phyloP scores from a whole-genome alignment of 2,329 filamentous ascomycete genomes.

The Neopestalotiopsis rosae region DNA sequence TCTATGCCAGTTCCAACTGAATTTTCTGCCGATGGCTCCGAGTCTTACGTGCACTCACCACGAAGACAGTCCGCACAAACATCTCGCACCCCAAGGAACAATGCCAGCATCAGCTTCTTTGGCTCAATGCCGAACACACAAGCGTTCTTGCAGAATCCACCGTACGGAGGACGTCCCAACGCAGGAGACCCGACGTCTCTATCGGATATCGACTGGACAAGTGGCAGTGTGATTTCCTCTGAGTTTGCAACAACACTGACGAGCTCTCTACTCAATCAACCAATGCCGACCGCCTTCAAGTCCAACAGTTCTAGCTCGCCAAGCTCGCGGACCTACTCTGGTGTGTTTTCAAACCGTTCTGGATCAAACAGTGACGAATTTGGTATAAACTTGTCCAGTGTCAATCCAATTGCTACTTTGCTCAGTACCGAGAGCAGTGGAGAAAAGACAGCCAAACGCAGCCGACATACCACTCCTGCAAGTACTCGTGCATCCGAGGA shows the following conservation, averaged over 20 bases:
- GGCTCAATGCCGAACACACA: constrained; percentile 36
- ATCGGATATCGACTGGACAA: constrained; percentile 32
- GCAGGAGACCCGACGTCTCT: constrained; percentile 33
- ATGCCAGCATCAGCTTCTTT: constrained; percentile 17
- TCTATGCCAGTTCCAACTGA: constrained; percentile 47
- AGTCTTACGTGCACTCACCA: constrained; percentile 70
- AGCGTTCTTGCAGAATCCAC: constrained; percentile 31
- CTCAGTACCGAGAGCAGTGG: constrained; percentile 7
- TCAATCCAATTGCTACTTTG: constrained; percentile 17
- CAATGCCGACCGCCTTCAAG: constrained; percentile 41
- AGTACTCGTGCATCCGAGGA: constrained; percentile 53
- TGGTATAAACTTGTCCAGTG: constrained; percentile 36
- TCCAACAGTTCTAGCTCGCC: constrained; percentile 33
- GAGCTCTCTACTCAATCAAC: constrained; percentile 54
- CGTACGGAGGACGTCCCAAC: constrained; percentile 32
- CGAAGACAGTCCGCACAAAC: constrained; percentile 40
- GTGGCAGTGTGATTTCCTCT: constrained; percentile 29
- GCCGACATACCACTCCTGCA: constrained; percentile 51
- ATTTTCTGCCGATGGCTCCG: constrained; percentile 49
- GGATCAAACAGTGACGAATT: constrained; percentile 35
- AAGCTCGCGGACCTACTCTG: constrained; percentile 36
- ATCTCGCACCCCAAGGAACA: constrained; percentile 24
- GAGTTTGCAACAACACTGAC: constrained; percentile 51
- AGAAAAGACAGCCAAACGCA: constrained; percentile 51
- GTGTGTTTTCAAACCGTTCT: constrained; percentile 32